Evolutionary conservation across 2,329 filamentous ascomycete genomes (phyloP).

Genomic region (Ophiostoma tasmaniense): DNA sequence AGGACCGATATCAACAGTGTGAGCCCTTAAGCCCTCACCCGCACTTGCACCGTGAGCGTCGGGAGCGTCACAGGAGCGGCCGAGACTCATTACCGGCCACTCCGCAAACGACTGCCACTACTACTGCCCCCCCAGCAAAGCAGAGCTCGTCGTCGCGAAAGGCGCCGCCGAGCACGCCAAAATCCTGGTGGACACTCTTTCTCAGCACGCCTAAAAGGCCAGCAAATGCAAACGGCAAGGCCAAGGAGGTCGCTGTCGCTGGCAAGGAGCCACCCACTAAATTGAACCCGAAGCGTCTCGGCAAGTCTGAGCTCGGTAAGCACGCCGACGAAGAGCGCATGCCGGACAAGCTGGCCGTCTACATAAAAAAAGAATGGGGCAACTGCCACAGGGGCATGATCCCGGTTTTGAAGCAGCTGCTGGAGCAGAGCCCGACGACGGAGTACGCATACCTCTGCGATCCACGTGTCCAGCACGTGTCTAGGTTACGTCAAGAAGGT

Average conservation of each 20-base stretch:
- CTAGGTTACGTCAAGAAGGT: slow-evolving; percentile 70
- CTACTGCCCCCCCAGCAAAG: neutral
- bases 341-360: slow-evolving; percentile 57
- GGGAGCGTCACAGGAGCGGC: slow-evolving; percentile 4
- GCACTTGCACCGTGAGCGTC: slow-evolving; percentile 12
- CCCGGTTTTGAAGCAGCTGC: slow-evolving; percentile 52
- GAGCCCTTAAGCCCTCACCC: neutral
- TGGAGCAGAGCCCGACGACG: slow-evolving; percentile 56
- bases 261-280: neutral
- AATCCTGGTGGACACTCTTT: neutral
- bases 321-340: slow-evolving; percentile 67
- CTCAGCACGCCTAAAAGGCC: neutral
- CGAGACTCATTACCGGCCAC: neutral
- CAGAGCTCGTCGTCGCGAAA: neutral
- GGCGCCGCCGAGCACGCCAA: neutral
- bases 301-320: slow-evolving; percentile 59
- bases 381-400: slow-evolving; percentile 52
- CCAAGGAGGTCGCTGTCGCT: neutral
- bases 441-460: slow-evolving; percentile 73
- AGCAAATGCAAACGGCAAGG: neutral
- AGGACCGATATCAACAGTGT: neutral
- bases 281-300: slow-evolving; percentile 16
- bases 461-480: slow-evolving; percentile 65
- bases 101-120: neutral
- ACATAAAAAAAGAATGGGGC: slow-evolving; percentile 53